Base-by-base conservation (phyloP, 176 grass and related monocot genomes). In the Oryza nivara region DNA sequence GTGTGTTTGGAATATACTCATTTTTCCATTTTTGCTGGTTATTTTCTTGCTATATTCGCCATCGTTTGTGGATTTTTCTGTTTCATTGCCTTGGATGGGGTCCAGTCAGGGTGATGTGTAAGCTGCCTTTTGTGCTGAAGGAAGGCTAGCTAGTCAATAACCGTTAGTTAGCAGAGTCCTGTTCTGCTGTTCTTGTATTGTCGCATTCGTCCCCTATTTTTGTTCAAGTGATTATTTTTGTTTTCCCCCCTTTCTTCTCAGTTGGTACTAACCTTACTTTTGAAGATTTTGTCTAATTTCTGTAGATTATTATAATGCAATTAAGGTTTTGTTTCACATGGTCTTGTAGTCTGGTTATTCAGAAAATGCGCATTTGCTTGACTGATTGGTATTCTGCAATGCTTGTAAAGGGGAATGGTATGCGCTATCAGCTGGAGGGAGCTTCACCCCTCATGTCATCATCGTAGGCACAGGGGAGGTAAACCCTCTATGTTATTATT, bases 391-490 rank as follows among this genome's bases (percentile, higher is more conserved):
- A 20, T 52, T 63, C 13, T 14, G 40, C 4, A 25, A 70, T 80
- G 30, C 35, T 49, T 90, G 73, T 86, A 34, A 86, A 99, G 96
- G 96, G 44, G 93, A 96, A 77, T 99, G 91, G 96, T 99, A 96
- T 84, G 90, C 93, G 5, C 45, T 90, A 49, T 96, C 96, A 4
- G 96, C 96, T 1, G 96, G 96, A 86, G 96, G 96, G 80, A 99
- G 89, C 77, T 99, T 99, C 86, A 96, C 89, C 4, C 96, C 96
- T 11, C 96, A 98, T 88, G 96, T 95, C 46, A 78, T 98, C 80
- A 94, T 88, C 10, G 89, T 98, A 70, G 76, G 89, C 30, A 86
- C 96, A 68, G 91, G 96, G 76, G 96, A 98, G 89, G 96, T 95
- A 90, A 84, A 28, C 78, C 75, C 64, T 65, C 30, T 77, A 25